A percentile compares a stretch with the other conserved stretches of the same genome.
Evolutionary conservation across 2,329 filamentous ascomycete species (phyloP).

Genomic region (Trichophyton mentagrophytes): DNA sequence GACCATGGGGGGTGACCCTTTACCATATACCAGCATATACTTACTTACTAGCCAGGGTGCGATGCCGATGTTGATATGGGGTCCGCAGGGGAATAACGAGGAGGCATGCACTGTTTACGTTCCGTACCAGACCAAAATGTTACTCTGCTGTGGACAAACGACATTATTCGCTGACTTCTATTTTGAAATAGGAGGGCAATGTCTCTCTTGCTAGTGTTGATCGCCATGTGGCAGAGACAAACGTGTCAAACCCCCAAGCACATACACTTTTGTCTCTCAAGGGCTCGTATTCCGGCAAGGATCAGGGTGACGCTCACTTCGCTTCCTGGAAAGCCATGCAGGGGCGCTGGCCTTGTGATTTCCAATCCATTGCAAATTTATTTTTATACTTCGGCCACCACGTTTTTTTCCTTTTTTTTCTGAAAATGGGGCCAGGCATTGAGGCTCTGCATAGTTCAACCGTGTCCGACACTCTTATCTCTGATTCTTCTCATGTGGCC

Average conservation of each 20-base stretch:
- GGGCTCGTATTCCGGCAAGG: conserved; percentile 1
- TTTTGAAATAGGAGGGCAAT: neutral
- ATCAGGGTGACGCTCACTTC: conserved; percentile 2
- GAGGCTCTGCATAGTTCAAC: conserved; percentile 5
- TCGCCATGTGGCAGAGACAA: conserved; percentile 4
- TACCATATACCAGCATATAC: neutral
- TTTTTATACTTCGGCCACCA: conserved; percentile 3
- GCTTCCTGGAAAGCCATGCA: conserved; percentile 3
- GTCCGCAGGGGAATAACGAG: neutral
- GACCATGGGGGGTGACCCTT: neutral
- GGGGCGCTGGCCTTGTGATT: conserved; percentile 4
- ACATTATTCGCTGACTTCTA: neutral
- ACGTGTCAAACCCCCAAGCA: neutral
- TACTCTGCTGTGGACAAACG: neutral
- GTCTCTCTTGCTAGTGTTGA: neutral
- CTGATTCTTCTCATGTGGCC: conserved; percentile 3
- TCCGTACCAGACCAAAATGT: neutral
- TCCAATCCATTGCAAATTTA: neutral
- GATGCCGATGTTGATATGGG: neutral
- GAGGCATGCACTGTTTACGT: neutral
- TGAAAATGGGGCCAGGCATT: conserved; percentile 5
- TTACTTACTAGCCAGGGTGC: neutral
- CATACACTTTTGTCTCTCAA: neutral
- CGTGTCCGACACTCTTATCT: conserved; percentile 4
- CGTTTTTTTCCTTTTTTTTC: conserved; percentile 4